Conservation (phyloP, 2,329 filamentous ascomycete species). For the Raffaelea deltoideospora region DNA sequence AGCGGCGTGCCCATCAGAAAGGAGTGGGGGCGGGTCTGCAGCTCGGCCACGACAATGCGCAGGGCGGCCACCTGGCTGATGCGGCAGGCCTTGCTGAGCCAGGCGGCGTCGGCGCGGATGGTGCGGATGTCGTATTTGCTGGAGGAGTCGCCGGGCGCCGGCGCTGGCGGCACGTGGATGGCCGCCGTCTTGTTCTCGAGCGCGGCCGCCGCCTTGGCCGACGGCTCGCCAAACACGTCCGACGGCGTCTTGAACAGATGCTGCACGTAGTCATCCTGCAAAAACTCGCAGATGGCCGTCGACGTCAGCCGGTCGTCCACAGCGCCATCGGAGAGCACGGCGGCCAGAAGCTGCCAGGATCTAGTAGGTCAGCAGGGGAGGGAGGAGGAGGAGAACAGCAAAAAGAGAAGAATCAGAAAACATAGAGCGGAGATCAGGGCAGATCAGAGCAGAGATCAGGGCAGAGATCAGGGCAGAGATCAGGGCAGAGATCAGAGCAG, state of each 20-base stretch:
- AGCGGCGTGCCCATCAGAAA: conserved; percentile 58
- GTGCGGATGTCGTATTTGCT: conserved; percentile 58
- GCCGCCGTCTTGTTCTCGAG: conserved; percentile 79
- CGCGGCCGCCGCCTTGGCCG: conserved; percentile 47
- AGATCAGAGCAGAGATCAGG: conserved; percentile 5
- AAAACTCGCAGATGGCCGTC: conserved; percentile 47
- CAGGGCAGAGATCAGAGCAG: conserved; percentile 1
- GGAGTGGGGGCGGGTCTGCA: conserved; percentile 61
- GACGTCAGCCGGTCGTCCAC: conserved; percentile 39
- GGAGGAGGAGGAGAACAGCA: background rate
- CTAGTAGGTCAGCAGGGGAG: conserved; percentile 18
- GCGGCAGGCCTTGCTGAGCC: conserved; percentile 64
- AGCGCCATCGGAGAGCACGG: conserved; percentile 39
- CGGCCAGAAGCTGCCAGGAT: conserved; percentile 46
- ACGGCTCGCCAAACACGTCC: conserved; percentile 49
- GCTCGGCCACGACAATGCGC: conserved; percentile 66
- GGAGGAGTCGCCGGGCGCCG: too few species aligned
- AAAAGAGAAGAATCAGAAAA: too few species aligned
- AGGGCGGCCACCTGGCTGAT: conserved; percentile 75
- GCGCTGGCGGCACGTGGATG: conserved; percentile 62
- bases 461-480: conserved; percentile 4
- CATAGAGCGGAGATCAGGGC: too few species aligned
- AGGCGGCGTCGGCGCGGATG: conserved; percentile 73
- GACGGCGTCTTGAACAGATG: conserved; percentile 54
- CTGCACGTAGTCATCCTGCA: conserved; percentile 54